Evolutionary conservation across 805 yeast genomes (phyloP).

Genomic region (Nakazawaea holstii): DNA sequence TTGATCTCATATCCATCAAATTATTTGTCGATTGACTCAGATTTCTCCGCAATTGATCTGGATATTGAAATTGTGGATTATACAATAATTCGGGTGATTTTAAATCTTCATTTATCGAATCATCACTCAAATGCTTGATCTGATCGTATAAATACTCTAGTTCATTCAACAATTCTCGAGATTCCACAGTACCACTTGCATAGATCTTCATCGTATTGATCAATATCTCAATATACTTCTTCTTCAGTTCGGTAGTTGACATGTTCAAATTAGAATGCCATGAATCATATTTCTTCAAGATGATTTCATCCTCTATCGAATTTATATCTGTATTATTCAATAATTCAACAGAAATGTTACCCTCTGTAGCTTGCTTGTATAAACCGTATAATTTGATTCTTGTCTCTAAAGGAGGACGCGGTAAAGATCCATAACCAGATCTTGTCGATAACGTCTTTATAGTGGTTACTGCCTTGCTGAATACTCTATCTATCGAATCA

Average conservation of each 20-base stretch:
- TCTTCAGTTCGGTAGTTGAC: constrained; percentile 65
- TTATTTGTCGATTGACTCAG: constrained; percentile 1
- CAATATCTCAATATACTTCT: constrained; percentile 59
- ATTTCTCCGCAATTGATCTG: neutral
- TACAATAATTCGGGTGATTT: constrained; percentile 12
- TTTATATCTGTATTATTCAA: constrained; percentile 29
- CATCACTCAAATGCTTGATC: constrained; percentile 39
- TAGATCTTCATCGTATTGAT: constrained; percentile 69
- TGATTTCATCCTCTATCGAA: constrained; percentile 59
- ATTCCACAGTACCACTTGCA: constrained; percentile 63
- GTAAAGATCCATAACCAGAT: constrained; percentile 55
- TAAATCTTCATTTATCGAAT: neutral
- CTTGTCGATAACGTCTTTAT: constrained; percentile 66
- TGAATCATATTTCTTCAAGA: constrained; percentile 76
- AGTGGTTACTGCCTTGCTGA: constrained; percentile 77
- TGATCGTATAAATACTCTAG: constrained; percentile 74
- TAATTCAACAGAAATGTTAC: constrained; percentile 64
- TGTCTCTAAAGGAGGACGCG: constrained; percentile 71
- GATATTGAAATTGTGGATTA: constrained; percentile 6
- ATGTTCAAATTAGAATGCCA: constrained; percentile 77
- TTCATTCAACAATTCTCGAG: constrained; percentile 59
- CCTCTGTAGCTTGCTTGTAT: constrained; percentile 88
- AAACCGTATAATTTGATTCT: constrained; percentile 71
- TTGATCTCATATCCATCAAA: constrained; percentile 4
- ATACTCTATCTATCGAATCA: constrained; percentile 67